Evolutionary conservation across 2,329 filamentous ascomycete genomes (phyloP), one percentile per base, ranked within the genome.

Genomic region (Claviceps monticola): DNA sequence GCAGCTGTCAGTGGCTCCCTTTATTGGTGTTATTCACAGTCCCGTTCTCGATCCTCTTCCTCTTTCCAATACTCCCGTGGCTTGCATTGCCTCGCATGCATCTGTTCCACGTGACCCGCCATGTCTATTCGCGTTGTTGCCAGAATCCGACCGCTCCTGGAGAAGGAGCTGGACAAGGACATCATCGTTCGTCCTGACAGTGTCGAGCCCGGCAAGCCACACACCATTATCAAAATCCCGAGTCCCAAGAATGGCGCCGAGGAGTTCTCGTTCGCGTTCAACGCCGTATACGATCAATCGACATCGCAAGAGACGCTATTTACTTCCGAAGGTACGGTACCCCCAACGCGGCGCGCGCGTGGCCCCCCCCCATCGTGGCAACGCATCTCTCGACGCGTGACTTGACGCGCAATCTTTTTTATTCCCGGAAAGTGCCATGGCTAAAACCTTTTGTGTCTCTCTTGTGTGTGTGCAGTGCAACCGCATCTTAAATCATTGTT

Each of bases 251-350:
- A 96, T 62, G 86, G 88, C 57, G 74, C 78, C 21, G 91, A 97
- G 68, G 86, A 90, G 62, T 97, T 90, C 69, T 89, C 86, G 51
- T 98, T 97, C 66, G 81, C 90, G 50, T 97, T 97, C 75, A 94
- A 93, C 73, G 80, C 86, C 59, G 91, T 97, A 51, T 97, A 95
- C 67, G 88, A 88, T 62, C 80, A 84, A 60, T 68, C 77, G 38
- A 84, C 86, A 16, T 81, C 86, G 8, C 91, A 98, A 66, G 87
- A 95, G 67, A 79, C 86, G 57, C 71, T 98, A 53, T 98, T 95
- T 66, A 86, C 90, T 57, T 80, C 84, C 39, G 91, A 97, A 79
- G 87, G 88, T 89, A 74, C 60, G 74, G 55, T 43, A 13, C 37
- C 16, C 17, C 8, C 11, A 29, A 17, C 21, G 46, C 6, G 29